Percentiles rank a stretch among this genome's conserved stretches.
Conservation (phyloP, 176 grass and related monocot species). For the Tuctoria greenei region DNA sequence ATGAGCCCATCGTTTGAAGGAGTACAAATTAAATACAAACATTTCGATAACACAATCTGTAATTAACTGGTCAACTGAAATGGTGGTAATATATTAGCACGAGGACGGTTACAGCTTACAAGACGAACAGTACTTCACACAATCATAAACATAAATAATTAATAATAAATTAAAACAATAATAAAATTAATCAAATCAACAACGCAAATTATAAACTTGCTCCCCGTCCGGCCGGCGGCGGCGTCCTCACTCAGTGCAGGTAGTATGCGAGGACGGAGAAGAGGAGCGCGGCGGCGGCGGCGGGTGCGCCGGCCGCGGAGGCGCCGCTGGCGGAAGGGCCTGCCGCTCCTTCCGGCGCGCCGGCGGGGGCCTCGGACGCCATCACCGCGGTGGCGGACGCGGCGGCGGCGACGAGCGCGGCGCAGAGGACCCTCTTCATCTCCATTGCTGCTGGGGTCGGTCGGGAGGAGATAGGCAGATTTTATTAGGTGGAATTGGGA, state of each 20-base stretch:
- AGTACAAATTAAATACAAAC: not conserved
- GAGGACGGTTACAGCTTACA: not conserved
- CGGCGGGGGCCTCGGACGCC: conserved; percentile 53
- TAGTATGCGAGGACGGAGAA: conserved; percentile 71
- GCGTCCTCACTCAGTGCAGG: conserved; percentile 47
- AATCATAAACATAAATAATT: not conserved
- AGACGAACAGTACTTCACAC: not conserved
- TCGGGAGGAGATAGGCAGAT: not conserved
- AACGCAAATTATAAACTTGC: not conserved
- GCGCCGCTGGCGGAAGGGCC: conserved; percentile 40
- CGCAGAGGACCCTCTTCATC: conserved; percentile 74
- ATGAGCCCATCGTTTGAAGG: no score
- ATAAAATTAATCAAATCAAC: not conserved
- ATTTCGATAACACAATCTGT: not conserved
- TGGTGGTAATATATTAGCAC: not conserved
- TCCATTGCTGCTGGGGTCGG: conserved; percentile 36
- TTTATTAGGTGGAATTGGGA: conserved; percentile 35
- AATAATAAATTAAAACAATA: not conserved
- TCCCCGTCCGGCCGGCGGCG: not conserved
- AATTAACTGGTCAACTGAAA: not conserved
- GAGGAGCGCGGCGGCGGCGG: conserved; percentile 45
- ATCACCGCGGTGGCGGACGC: conserved; percentile 47
- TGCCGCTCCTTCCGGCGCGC: conserved; percentile 32
- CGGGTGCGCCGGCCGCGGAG: conserved; percentile 23
- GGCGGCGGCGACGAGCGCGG: conserved; percentile 54